These are phyloP conservation scores for Crotalaria pallida DNA, from an alignment of 306 rosid genomes.

Conservation along the genomic window DNA sequence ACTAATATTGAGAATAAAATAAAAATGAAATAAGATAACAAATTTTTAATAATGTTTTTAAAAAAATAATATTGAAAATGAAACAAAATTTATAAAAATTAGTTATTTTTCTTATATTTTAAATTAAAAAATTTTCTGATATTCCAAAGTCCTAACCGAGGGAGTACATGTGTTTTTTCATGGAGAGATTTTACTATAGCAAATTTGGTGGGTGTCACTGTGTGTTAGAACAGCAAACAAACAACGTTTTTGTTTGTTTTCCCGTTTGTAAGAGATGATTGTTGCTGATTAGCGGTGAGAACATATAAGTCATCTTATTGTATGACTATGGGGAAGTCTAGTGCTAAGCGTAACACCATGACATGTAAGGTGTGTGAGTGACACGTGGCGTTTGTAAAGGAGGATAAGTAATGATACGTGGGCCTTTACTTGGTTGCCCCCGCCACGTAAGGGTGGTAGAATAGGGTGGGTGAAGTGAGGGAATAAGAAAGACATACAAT, in stretches of 20 bases:
- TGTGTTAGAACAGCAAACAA: not conserved
- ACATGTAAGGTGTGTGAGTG: not conserved
- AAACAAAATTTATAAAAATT: too few species aligned
- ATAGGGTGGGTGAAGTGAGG: conserved; percentile 20
- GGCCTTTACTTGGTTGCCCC: not conserved
- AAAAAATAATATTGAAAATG: too few species aligned
- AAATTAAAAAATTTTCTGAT: too few species aligned
- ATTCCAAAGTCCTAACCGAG: too few species aligned
- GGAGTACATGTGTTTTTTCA: too few species aligned
- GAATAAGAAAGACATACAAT: not conserved
- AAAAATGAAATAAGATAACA: too few species aligned
- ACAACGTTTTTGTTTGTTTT: not conserved
- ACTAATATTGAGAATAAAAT: too few species aligned
- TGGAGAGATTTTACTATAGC: not conserved
- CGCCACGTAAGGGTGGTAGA: conserved; percentile 17
- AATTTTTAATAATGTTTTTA: too few species aligned
- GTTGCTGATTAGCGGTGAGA: conserved; percentile 9
- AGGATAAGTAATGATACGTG: not conserved
- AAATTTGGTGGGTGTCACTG: not conserved
- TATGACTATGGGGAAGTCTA: too few species aligned
- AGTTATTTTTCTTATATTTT: too few species aligned
- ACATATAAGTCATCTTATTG: not conserved
- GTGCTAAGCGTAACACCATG: not conserved
- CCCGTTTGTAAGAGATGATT: not conserved
- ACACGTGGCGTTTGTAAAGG: not conserved